Base-by-base conservation (phyloP, 257 asterid genomes). In the Lantana camara region DNA sequence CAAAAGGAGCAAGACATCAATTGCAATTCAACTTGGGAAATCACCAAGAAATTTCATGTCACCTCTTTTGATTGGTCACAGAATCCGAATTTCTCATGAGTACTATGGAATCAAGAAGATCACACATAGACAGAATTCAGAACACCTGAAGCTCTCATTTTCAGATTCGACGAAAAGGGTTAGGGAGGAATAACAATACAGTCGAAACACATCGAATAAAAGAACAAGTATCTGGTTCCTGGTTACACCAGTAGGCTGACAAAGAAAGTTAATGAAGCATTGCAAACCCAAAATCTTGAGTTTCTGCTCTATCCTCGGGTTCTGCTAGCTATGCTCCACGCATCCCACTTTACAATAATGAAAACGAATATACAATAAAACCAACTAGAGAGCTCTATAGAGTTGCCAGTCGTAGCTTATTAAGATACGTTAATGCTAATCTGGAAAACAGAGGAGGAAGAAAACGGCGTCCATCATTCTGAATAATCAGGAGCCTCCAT, bases 251-350 rank as follows among this genome's bases (percentile, higher is more conserved):
- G 10, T 38, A 48, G 51, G 17, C 14, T 7, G 57, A 34, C 37
- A 63, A 30, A 47, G 30, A 37, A 71, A 62, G n/a, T 64, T 66
- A 60, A 54, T 51, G 50, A 55, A 48, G 60, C 67, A 22, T 69
- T 13, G 44, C 45, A 67, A 68, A 65, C 57, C 72, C 71, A 74
- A 70, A 61, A 66, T 53, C 57, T 57, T 22, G n/a, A 61, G 60
- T 57, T 29, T 57, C 75, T 58, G 73, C 70, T 71, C 74, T 61
- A 64, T 62, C 65, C 83, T 71, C 60, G 45, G 60, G 64, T 61
- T 71, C 69, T 56, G 72, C 84, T 40, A 82, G 79, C 82, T 77
- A 77, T 57, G 53, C 54, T 63, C 40, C 4, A 20, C 35, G 63
- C 69, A 30, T 66, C 70, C 72, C 53, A 63, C 79, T 80, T 78